These are phyloP conservation scores for Rasamsonia emersonii DNA, from an alignment of 2,329 filamentous ascomycete species.

Conservation along the genomic window DNA sequence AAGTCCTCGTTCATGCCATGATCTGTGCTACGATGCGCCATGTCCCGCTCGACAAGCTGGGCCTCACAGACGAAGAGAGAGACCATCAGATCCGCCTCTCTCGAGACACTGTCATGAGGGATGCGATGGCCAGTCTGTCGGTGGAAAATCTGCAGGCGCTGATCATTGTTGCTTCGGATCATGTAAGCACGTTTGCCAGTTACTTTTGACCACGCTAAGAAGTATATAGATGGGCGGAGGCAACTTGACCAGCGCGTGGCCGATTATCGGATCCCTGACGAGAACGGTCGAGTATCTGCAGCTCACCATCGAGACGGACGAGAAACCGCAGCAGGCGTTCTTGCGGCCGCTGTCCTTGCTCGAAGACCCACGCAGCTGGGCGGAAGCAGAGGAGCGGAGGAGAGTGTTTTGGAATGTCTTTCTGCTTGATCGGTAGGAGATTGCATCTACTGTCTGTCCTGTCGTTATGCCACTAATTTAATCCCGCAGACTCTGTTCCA, in stretches of 20 bases:
- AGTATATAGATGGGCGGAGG: constrained; percentile 21
- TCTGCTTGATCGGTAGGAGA: constrained; percentile 27
- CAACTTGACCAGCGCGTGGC: constrained; percentile 24
- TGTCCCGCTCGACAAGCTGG: constrained; percentile 11
- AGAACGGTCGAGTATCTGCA: constrained; percentile 31
- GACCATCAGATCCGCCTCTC: background rate
- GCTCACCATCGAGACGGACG: constrained; percentile 24
- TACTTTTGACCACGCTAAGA: background rate
- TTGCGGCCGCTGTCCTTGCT: constrained; percentile 20
- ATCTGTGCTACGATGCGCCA: constrained; percentile 28
- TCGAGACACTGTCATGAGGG: constrained; percentile 8
- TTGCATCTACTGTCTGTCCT: too few relatives aligned
- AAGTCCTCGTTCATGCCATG: constrained; percentile 28
- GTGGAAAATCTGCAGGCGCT: constrained; percentile 18
- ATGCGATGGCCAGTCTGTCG: constrained; percentile 12
- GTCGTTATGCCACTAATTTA: too few relatives aligned
- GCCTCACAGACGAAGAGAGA: constrained; percentile 1
- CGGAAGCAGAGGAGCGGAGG: constrained; percentile 30
- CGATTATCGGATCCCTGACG: constrained; percentile 28
- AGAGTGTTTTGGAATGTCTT: constrained; percentile 38
- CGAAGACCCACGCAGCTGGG: constrained; percentile 23
- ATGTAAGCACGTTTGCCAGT: constrained; percentile 15
- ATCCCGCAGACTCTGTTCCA: constrained; percentile 20
- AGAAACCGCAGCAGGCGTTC: constrained; percentile 15
- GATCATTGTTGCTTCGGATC: constrained; percentile 28